Evolutionary conservation across 2,329 filamentous ascomycete genomes (phyloP), one percentile per base, ranked within the genome.

Genomic region (Cladophialophora chaetospira): DNA sequence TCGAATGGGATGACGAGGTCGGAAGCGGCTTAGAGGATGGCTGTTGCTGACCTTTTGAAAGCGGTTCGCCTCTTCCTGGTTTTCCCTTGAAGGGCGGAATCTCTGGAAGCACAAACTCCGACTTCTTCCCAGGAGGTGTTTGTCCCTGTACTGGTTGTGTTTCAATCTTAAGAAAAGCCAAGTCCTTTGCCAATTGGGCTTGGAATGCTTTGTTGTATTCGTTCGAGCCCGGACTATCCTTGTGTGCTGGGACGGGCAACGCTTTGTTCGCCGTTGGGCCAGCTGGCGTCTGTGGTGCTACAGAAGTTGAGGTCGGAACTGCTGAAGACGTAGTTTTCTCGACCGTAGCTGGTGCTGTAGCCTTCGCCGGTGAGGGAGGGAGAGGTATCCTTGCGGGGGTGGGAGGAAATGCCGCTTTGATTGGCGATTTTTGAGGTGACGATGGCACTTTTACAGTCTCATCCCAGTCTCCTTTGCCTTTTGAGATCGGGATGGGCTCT

Each of bases 331-430:
- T 15, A 29, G 46, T 47, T 36, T 40, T 54, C 47, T 55, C 19
- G 83, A 81, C 6, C 80, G 82, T 55, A 80, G 75, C 6, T 73
- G 72, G 11, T 68, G 66, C 28, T 67, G 82, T 83, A 68, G 67
- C 28, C 67, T 84, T 84, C 29, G 77, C 74, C 3, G 84, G 82
- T 1, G 84, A 86, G 13, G 77, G 73, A 17, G 85, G 84, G 23
- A 88, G 75, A 13, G 86, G 79, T 9, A 84, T 76, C 65, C 83
- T 87, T 2, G 80, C 73, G 5, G 86, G 84, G 3, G 85, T 85
- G 9, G 73, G 64, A 9, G 73, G 64, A 45, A 66, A 47, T 74
- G 72, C 43, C 82, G 76, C 31, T 79, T 82, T 71, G 80, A 84
- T 66, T 79, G 76, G 69, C 82, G 85, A 69, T 53, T 66, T 68